Conservation (phyloP, 306 rosid genomes). For the Gleditsia sinensis region DNA sequence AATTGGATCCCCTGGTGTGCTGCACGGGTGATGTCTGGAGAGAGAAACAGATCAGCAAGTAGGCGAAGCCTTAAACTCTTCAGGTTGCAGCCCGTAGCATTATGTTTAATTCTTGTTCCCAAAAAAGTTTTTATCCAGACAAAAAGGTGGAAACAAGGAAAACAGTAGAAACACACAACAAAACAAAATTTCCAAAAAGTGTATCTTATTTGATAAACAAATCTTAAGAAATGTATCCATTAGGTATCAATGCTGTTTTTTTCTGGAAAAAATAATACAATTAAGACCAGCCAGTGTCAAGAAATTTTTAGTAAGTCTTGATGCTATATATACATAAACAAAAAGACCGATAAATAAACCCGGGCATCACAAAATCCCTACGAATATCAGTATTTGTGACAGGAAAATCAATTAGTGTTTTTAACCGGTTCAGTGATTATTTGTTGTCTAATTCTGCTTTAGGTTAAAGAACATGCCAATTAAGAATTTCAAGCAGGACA, state of each 20-base stretch:
- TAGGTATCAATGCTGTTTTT: too few relatives aligned
- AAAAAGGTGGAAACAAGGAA: not conserved
- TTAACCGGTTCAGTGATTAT: not conserved
- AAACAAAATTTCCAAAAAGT: not conserved
- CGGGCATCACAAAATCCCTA: too few relatives aligned
- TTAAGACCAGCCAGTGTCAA: not conserved
- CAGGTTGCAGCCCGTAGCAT: slow-evolving; percentile 1
- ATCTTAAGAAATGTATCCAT: not conserved
- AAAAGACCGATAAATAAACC: not conserved
- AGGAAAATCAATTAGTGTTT: not conserved
- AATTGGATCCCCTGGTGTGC: not conserved
- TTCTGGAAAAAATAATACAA: not conserved
- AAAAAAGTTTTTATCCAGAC: not conserved
- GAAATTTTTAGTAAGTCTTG: too few relatives aligned
- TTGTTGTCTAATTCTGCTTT: not conserved
- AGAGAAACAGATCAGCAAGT: not conserved
- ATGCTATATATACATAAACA: not conserved
- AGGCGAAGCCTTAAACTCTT: not conserved
- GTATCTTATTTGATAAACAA: not conserved
- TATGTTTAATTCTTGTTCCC: not conserved
- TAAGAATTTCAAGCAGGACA: not conserved
- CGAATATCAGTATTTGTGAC: not conserved
- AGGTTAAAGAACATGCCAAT: not conserved
- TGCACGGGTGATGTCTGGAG: not conserved
- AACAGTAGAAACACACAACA: not conserved